Conservation (phyloP, 805 yeast species). For the Sungouiella blattae region DNA sequence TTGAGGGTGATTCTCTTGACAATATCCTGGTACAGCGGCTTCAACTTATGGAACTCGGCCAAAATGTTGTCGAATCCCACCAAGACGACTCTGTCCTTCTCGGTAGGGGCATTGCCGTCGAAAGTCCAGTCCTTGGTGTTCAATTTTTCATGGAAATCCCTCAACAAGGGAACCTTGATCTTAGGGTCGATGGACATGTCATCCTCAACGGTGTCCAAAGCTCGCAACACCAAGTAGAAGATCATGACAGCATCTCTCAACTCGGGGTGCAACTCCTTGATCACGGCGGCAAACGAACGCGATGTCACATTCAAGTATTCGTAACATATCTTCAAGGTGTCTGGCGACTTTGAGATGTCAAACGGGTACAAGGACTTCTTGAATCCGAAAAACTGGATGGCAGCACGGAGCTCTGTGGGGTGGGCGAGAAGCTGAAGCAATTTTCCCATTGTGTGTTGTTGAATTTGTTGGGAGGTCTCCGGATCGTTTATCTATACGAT, state of each 20-base stretch:
- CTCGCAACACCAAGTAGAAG: slow-evolving; percentile 83
- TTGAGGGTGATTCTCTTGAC: slow-evolving; percentile 70
- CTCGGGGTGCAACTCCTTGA: slow-evolving; percentile 86
- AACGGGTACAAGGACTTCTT: slow-evolving; percentile 53
- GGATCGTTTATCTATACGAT: too few relatives aligned
- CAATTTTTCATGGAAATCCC: slow-evolving; percentile 64
- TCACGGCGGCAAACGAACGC: slow-evolving; percentile 92
- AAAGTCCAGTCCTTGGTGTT: slow-evolving; percentile 75
- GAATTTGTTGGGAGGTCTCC: neutral
- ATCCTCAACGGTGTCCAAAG: slow-evolving; percentile 93
- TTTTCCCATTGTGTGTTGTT: slow-evolving; percentile 50
- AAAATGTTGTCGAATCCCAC: slow-evolving; percentile 73
- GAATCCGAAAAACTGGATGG: slow-evolving; percentile 53
- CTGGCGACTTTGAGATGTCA: slow-evolving; percentile 26
- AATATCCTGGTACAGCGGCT: slow-evolving; percentile 72
- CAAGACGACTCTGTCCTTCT: slow-evolving; percentile 76
- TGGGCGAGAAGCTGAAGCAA: slow-evolving; percentile 55
- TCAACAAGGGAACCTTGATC: slow-evolving; percentile 69
- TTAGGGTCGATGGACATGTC: slow-evolving; percentile 81
- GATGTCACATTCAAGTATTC: slow-evolving; percentile 67
- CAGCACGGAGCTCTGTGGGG: slow-evolving; percentile 71
- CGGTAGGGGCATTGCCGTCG: slow-evolving; percentile 67
- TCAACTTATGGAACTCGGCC: slow-evolving; percentile 66
- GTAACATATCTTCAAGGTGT: slow-evolving; percentile 56
- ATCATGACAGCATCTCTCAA: slow-evolving; percentile 76